Conservation (phyloP, 345 rosid genomes). For the Acer negundo region DNA sequence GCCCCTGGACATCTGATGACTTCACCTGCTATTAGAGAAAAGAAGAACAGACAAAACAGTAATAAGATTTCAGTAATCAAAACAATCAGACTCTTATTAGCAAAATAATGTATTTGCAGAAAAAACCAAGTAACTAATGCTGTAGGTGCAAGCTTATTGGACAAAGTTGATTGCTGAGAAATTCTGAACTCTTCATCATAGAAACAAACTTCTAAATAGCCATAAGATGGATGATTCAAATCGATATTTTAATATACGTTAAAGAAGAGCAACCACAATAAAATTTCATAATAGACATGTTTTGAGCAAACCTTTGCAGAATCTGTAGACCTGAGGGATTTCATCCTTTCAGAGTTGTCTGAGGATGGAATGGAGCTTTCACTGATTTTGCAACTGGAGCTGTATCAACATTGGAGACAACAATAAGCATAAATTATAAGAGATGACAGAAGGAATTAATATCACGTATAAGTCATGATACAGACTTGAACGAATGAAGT, state of each 20-base stretch:
- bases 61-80: background rate
- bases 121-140: background rate
- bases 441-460: background rate
- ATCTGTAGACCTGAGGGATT: constrained; percentile 53
- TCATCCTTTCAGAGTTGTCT: constrained; percentile 48
- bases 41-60: background rate
- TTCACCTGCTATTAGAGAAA: constrained; percentile 36
- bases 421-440: constrained; percentile 15
- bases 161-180: too few relatives aligned
- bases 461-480: constrained; percentile 13
- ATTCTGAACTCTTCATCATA: background rate
- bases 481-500: constrained; percentile 77
- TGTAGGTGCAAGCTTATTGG: too few relatives aligned
- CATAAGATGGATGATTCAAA: background rate
- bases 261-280: constrained; percentile 1
- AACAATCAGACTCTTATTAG: background rate
- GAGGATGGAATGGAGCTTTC: constrained; percentile 31
- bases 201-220: background rate
- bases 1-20: constrained; percentile 42
- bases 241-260: background rate
- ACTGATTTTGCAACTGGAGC: constrained; percentile 36
- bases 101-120: background rate
- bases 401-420: constrained; percentile 25
- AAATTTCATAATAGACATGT: constrained; percentile 3
- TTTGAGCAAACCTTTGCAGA: constrained; percentile 45